Evolutionary conservation across 2,329 filamentous ascomycete genomes (phyloP), one percentile per base, ranked within the genome.

Genomic region (Beauveria varroae): DNA sequence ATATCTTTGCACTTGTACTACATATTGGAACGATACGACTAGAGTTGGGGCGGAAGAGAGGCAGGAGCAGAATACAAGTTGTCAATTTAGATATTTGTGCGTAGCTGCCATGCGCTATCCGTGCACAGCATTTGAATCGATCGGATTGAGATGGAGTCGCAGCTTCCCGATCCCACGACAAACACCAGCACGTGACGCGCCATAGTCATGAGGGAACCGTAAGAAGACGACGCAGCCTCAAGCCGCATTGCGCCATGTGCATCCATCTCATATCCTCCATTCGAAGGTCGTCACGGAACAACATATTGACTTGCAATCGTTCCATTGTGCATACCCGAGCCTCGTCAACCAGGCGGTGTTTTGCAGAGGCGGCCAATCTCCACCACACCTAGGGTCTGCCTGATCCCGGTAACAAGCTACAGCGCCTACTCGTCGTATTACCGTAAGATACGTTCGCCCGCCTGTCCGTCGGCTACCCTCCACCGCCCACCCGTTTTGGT

Each of bases 401-500:
- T 14, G 30, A 34, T 34, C 30, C 56, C 47, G 30, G 44, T 28
- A 6, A 24, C 37, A 14, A 30, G 54, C 40, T 12, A 46, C n/a
- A 20, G 34, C 30, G 34, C 34, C 34, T 37, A 41, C 55, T 34
- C 26, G 55, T 50, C 55, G 50, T 24, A 50, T 14, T n/a, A 40
- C 53, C 40, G 53, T 55, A 55, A 55, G 24, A 44, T 30, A 55
- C 53, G 53, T 55, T 55, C 24, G 53, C 24, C 24, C 53, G 41
- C 26, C 30, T 12, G 49, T 24, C 43, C 20, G 20, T 6, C 24
- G 18, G 9, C 26, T 20, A 5, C 40, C 47, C 44, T 47, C 51
- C 58, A 60, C 58, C 50, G 51, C 58, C 51, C 51, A 28, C 50
- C 58, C 58, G 28, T 47, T 60, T 60, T 22, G 57, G 54, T 16